Conservation (phyloP, 176 grass and related monocot species). For the Bolboschoenus planiculmis region DNA sequence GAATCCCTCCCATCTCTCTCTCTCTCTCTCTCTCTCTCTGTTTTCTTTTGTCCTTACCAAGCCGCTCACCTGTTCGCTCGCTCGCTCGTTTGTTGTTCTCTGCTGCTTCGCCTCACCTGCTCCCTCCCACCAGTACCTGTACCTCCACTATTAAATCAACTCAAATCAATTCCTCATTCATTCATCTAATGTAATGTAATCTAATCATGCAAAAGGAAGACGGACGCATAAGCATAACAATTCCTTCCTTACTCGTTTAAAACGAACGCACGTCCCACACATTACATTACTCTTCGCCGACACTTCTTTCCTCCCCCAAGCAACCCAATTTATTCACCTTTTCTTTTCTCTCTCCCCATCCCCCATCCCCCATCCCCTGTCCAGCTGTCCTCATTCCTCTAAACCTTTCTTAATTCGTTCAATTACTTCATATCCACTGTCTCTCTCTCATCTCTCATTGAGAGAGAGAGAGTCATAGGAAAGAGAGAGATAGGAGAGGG, state of each 20-base stretch:
- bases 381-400: background rate
- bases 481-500: background rate
- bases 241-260: background rate
- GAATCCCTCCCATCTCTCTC: background rate
- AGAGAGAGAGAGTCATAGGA: background rate
- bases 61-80: background rate
- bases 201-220: background rate
- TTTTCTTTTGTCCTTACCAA: slow-evolving; percentile 9
- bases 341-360: background rate
- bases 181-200: background rate
- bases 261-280: too few relatives aligned
- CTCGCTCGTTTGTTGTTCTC: background rate
- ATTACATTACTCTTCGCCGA: slow-evolving; percentile 14
- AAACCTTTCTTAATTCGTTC: slow-evolving; percentile 3
- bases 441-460: background rate
- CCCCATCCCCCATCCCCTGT: background rate
- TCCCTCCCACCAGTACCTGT: background rate
- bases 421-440: background rate
- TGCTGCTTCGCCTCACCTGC: background rate
- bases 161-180: background rate
- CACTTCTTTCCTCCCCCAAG: background rate
- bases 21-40: background rate
- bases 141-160: background rate
- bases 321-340: slow-evolving; percentile 19
- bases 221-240: background rate